Base-by-base conservation (phyloP, 805 yeast species). In the Barnettozyma salicaria region DNA sequence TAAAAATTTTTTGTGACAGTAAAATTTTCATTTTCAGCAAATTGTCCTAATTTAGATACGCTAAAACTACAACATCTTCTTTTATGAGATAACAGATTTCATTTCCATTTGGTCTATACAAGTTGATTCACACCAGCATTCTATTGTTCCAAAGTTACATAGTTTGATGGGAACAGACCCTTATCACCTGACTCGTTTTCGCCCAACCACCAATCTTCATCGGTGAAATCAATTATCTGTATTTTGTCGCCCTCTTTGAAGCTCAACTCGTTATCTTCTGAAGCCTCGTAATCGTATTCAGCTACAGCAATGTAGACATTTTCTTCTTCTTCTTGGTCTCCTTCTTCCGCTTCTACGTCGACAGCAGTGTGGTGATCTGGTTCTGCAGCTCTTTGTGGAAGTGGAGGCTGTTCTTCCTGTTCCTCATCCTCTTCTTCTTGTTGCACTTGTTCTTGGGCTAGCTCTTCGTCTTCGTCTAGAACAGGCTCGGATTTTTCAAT, bases 201-300 rank as follows among this genome's bases (percentile, higher is more conserved):
- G 35, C 98, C 98, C 37, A 82, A 69, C 97, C 97, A 92, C 98
- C 98, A 92, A 57, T 86, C 96, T 31, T 86, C 96, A 51, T 88
- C 95, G 13, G 85, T 82, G 59, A 85, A 83, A 50, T 88, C 95
- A 44, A 92, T 82, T 42, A 87, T 83, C 14, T 76, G 66, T 44
- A 92, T 87, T 42, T 69, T 53, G 49, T 87, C 97, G 36, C 90
- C 94, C 56, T 86, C 96, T 18, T 67, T 72, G 59, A 92, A 92
- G 3, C 77, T 72, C 42, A 92, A 68, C 63, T 92, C 98, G 55
- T 89, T 92, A 46, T 82, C 95, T 62, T 92, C 98, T 19, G 80
- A 80, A 22, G 95, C 96, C 34, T 82, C 95, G 58, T 90, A 89
- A 42, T 82, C 92, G 58, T 87, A 92, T 53, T 79, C 81, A 5